Base-by-base conservation (phyloP, 768 basidiomycete genomes). In the Bullera alba region DNA sequence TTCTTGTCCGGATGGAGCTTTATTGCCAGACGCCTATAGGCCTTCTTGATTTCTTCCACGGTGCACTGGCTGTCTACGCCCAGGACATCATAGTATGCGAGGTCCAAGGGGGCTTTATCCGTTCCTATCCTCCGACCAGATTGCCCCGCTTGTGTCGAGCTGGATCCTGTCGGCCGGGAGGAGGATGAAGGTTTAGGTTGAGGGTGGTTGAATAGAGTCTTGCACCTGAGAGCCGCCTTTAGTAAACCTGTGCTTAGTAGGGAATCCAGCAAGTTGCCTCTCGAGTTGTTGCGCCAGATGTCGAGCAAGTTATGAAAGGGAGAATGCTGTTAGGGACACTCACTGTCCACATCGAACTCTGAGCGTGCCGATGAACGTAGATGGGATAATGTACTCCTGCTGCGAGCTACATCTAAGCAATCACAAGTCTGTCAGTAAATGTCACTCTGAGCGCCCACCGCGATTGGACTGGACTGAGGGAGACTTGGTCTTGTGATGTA, bases 1-100 rank as follows among this genome's bases (percentile, higher is more conserved):
- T 72, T 72, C 62, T 70, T 70, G 50, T 70, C 69, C 2, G 69
- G 67, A 56, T 69, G 67, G 36, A 43, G 27, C 37, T 72, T 72
- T 51, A 72, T 72, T 3, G 71, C 71, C 46, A 72, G 37, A 25
- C 69, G 43, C 30, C 71, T 49, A 55, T 72, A 72, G 5, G 71
- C 71, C 59, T 70, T 70, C 49, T 72, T 72, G 39, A 72, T 56
- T 45, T 72, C 66, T 12, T 67, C 67, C 14, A 48, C 52, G 2
- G 69, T 67, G 53, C 69, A 70, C 51, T 66, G 61, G 37, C 61
- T 60, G 17, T 65, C 58, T 30, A 72, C 43, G 10, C 67, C 71
- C 10, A 72, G 42, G 1, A 72, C 58, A 50, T 72, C 71, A 45
- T 72, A 72, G 44, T 72, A 72, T 7, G 67, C 71, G 54, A 70